Base-by-base conservation (phyloP, 768 basidiomycete genomes). In the Baorangia bicolor region DNA sequence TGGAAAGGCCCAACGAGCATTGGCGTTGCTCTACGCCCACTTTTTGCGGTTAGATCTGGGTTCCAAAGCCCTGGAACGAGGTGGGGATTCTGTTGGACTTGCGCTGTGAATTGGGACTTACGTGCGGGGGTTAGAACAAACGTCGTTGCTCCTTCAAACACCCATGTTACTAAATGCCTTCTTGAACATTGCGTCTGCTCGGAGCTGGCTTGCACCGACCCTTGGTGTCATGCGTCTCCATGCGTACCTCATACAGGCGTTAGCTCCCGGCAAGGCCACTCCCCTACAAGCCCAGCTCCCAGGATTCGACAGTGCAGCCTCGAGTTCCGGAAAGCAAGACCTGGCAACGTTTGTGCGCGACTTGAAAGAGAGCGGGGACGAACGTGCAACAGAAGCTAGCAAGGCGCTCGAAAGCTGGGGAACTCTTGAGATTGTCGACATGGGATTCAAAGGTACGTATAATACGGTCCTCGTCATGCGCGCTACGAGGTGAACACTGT, bases 161-260 rank as follows among this genome's bases (percentile, higher is more conserved):
- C 92, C 92, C 5, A 69, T 79, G 14, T 74, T 96, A 5, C 80
- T 96, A 28, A 89, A 81, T 44, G 91, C 94, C 0, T 77, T 98
- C 25, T 80, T 95, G 50, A 88, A 84, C 62, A 90, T 97, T 58
- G 80, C 89, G 0, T 80, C 90, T 20, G 81, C 94, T 0, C 92
- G 94, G 60, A 93, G 86, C 66, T 99, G 95, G 95, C 83, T 98
- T 10, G 66, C 81, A 5, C 88, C 93, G 2, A 86, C 92, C 0
- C 75, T 95, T 35, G 76, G 82, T 30, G 78, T 87, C 63, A 90
- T 97, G 83, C 87, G 87, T 37, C 74, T 99, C 27, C 88, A 95
- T 61, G 83, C 90, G 5, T 85, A 86, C 70, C 77, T 99, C 33
- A 80, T 84, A 0, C 97, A 99, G 73, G 97, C 92, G 1, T 74